Base-by-base conservation (phyloP, 2,329 filamentous ascomycete genomes). In the Penicillium sp. region DNA sequence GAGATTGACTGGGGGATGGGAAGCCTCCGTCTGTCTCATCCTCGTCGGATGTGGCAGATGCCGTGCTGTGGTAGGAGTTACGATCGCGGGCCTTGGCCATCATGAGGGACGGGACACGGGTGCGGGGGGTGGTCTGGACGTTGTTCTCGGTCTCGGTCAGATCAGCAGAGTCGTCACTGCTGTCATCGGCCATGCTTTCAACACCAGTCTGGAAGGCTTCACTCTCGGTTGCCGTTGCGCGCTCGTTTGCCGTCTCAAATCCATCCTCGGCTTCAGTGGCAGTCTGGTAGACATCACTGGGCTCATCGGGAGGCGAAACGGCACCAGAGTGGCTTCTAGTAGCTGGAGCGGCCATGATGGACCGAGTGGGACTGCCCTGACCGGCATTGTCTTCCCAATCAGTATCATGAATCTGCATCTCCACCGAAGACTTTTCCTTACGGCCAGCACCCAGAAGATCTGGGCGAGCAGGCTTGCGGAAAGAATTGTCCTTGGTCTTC, bases 201-300 rank as follows among this genome's bases (percentile, higher is more conserved):
- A 88, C 87, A n/a, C 91, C 93, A 4, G 94, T 97, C 75, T 96
- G 91, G 86, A 98, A 98, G 65, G 92, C 92, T 69, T 98, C 94
- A 12, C 93, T 96, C 79, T 96, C 93, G 0, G 92, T 97, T 13
- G 83, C 86, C 8, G 81, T 85, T 59, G 86, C 86, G 30, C 88
- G 88, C 77, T 97, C 94, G 71, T 96, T 91, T 26, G 89, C 89
- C 47, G 89, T 91, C 74, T 91, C 88, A 64, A 91, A 91, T 44
- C 83, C 84, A 74, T 88, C 86, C 58, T 83, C 82, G 1, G 86
- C 87, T 73, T 97, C 93, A 63, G 92, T 92, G 40, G 91, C 91
- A 6, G 91, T 94, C 62, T 95, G 91, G 68, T 93, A 94, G 1
- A 87, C 83, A 66, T 93, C 90, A 57, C 83, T 88, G 1, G 84